Evolutionary conservation across 2,329 filamentous ascomycete species (phyloP), one percentile per base, ranked within the genome.

Genomic region (Shiraia sp.): DNA sequence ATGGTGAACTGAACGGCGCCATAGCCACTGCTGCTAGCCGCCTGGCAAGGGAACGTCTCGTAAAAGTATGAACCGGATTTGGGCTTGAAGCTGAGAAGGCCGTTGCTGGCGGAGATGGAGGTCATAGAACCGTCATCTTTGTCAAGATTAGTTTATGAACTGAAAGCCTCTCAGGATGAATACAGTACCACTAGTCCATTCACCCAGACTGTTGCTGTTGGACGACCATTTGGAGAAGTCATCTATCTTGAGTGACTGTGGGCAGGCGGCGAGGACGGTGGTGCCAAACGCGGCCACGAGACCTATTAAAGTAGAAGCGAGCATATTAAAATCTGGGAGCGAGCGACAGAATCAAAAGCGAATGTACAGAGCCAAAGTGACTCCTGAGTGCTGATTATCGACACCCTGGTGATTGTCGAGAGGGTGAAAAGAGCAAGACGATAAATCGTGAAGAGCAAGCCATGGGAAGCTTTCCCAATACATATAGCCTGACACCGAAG

Each of bases 51-150:
- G 39, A 81, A 74, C 2, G 72, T 75, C 57, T 79, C 78, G 54
- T 80, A 80, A 48, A 79, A 80, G 65, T 81, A 81, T 10, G 76
- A 75, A 17, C 51, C 55, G 12, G 68, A 54, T 46, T 72, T 75
- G 23, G 76, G 75, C n/a, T 71, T 75, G 62, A 81, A 78, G 6
- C 71, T 72, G 15, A 80, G 70, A 22, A 75, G 71, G 32, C 74
- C 73, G 10, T 64, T 64, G 10, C 65, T 65, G 24, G 67, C 72
- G 31, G 65, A 68, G 58, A 75, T 58, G 56, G 72, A 61, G 48
- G 64, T 66, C 69, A 78, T 79, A 42, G 71, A 68, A 10, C 66
- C 72, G 65, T 81, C 78, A 49, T 80, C 78, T 79, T 46, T 1
- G 24, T 4, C 10, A 17, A 32, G 14, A 36, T 62, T 33, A 60